Conservation (phyloP, 2,329 filamentous ascomycete genomes). For the Zopfia rhizophila region DNA sequence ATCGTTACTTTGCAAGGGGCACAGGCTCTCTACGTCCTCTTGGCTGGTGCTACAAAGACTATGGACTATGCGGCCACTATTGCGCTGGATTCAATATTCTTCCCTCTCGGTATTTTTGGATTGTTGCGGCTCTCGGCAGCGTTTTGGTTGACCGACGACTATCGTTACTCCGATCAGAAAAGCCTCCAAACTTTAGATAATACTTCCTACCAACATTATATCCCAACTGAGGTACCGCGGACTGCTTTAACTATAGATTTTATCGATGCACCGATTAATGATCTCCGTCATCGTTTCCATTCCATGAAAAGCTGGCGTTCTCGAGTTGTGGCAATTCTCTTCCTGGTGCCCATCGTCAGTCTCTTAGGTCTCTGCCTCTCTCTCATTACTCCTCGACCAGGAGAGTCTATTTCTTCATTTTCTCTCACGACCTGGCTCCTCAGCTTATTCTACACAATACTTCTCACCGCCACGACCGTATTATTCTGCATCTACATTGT, state of each 20-base stretch:
- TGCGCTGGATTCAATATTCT: not conserved
- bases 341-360: not conserved
- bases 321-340: not conserved
- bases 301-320: not conserved
- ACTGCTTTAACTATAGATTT: too few species aligned
- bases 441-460: not conserved
- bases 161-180: constrained; percentile 12
- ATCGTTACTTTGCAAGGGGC: constrained; percentile 27
- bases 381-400: too few species aligned
- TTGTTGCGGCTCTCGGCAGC: constrained; percentile 25
- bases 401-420: too few species aligned
- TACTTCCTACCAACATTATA: not conserved
- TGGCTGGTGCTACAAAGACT: not conserved
- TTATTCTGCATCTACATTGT: constrained; percentile 16
- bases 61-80: not conserved
- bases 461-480: not conserved
- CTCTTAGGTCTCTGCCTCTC: not conserved
- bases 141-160: constrained; percentile 27
- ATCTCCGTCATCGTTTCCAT: too few species aligned
- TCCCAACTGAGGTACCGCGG: not conserved
- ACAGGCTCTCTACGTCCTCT: constrained; percentile 20
- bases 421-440: too few species aligned
- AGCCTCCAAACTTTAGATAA: not conserved
- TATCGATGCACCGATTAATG: too few species aligned
- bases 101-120: constrained; percentile 22